Evolutionary conservation across 306 rosid genomes (phyloP).

Genomic region (Inga oerstediana): DNA sequence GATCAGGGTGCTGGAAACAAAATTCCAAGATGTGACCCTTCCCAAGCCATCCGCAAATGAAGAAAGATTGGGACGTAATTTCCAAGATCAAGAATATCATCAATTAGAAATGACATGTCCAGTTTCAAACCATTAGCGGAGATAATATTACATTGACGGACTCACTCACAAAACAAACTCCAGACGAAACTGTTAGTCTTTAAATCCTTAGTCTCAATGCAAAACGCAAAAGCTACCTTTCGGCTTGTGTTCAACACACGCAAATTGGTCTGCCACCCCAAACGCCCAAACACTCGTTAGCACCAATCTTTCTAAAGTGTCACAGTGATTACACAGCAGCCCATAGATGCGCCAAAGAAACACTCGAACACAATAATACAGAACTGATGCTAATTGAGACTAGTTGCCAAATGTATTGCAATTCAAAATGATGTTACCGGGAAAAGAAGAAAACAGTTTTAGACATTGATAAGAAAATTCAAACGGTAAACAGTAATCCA

Average conservation of each 20-base stretch:
- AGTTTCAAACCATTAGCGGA: too few species aligned
- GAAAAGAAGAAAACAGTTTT: background rate
- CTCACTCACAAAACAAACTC: too few species aligned
- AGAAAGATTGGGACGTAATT: too few species aligned
- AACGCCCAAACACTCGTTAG: background rate
- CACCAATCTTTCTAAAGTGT: background rate
- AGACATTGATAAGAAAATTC: background rate
- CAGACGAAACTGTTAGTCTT: too few species aligned
- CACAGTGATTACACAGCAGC: background rate
- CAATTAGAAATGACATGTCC: too few species aligned
- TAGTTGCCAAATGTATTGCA: background rate
- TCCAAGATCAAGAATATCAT: too few species aligned
- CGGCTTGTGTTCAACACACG: background rate
- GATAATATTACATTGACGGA: too few species aligned
- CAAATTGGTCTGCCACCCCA: background rate
- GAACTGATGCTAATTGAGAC: background rate
- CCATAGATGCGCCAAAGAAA: background rate
- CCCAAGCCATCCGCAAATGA: too few species aligned
- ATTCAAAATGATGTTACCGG: background rate
- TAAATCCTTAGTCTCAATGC: too few species aligned
- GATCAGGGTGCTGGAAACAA: too few species aligned
- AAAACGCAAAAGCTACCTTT: background rate
- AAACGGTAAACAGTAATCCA: background rate
- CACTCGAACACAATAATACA: background rate
- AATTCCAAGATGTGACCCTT: too few species aligned